Percentiles rank a stretch among this genome's conserved stretches.
phyloP scores from a whole-genome alignment of 495 filamentous ascomycete genomes.

The Neurospora pannonica region DNA sequence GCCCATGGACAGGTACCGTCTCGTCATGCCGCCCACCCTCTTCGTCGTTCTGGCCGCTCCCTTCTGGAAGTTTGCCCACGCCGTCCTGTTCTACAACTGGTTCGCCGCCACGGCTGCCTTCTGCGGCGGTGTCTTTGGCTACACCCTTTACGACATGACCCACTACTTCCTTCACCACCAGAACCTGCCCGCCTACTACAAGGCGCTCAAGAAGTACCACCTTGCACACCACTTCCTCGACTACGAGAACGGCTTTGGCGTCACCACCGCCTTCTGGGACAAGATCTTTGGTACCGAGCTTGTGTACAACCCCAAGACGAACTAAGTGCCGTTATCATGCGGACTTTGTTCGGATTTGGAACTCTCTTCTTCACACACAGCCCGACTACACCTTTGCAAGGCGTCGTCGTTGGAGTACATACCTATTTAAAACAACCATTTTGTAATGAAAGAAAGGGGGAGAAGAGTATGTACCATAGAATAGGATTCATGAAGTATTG shows the following conservation, averaged over 20 bases:
- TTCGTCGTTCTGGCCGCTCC: conserved; percentile 78
- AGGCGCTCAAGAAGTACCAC: conserved; percentile 90
- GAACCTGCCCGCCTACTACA: conserved; percentile 81
- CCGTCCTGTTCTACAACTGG: conserved; percentile 80
- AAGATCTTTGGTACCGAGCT: conserved; percentile 83
- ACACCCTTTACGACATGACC: conserved; percentile 91
- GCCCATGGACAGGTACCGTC: conserved; percentile 92
- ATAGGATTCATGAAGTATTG: background rate
- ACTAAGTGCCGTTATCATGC: conserved; percentile 35
- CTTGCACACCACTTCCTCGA: conserved; percentile 95
- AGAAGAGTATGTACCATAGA: background rate
- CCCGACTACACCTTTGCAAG: background rate
- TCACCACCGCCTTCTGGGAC: conserved; percentile 98
- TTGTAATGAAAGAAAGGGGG: background rate
- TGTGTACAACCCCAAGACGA: conserved; percentile 43
- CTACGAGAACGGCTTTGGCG: conserved; percentile 95
- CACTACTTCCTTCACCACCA: conserved; percentile 99
- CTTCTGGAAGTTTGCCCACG: conserved; percentile 88
- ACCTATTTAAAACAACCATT: background rate
- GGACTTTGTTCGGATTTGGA: background rate
- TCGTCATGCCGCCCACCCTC: conserved; percentile 93
- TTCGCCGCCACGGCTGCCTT: conserved; percentile 63
- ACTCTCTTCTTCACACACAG: background rate
- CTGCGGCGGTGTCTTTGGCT: conserved; percentile 91
- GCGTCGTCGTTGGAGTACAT: background rate